Evolutionary conservation across 768 basidiomycete species (phyloP).

Genomic region (Lentinula raphanica): DNA sequence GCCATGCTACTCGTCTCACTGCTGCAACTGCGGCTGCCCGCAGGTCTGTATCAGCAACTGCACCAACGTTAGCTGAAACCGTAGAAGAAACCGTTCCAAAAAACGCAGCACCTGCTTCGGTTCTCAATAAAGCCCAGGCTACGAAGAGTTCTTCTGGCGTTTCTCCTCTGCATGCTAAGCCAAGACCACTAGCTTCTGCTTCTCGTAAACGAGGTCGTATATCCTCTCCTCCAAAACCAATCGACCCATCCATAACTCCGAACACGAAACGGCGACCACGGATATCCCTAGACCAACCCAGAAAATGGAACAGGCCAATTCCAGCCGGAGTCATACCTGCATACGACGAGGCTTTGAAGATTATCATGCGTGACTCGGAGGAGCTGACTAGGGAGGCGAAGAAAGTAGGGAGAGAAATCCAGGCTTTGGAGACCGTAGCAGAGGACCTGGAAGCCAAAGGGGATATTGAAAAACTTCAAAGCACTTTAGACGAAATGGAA

Average conservation of each 20-base stretch:
- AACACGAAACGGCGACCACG: conserved; percentile 29
- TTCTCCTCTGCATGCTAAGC: neutral
- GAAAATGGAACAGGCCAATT: conserved; percentile 63
- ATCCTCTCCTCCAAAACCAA: neutral
- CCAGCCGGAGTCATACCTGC: conserved; percentile 60
- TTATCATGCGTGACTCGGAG: conserved; percentile 60
- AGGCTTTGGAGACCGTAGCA: conserved; percentile 18
- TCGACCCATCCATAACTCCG: neutral
- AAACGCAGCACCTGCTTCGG: neutral
- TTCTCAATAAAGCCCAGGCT: neutral
- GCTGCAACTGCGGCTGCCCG: neutral
- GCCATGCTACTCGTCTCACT: neutral
- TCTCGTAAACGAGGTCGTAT: neutral
- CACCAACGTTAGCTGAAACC: neutral
- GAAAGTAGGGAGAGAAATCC: conserved; percentile 29
- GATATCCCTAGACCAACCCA: conserved; percentile 47
- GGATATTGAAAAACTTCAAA: conserved; percentile 20
- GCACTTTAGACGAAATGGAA: conserved; percentile 34
- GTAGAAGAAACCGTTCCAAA: neutral
- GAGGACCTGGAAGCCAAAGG: conserved; percentile 18
- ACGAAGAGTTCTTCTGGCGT: neutral
- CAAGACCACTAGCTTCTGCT: neutral
- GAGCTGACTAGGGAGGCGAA: conserved; percentile 40
- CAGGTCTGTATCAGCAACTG: neutral
- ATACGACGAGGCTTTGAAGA: conserved; percentile 79